phyloP scores from a whole-genome alignment of 1,284 basidiomycete species.

The Sphaerobolus stellatus region DNA sequence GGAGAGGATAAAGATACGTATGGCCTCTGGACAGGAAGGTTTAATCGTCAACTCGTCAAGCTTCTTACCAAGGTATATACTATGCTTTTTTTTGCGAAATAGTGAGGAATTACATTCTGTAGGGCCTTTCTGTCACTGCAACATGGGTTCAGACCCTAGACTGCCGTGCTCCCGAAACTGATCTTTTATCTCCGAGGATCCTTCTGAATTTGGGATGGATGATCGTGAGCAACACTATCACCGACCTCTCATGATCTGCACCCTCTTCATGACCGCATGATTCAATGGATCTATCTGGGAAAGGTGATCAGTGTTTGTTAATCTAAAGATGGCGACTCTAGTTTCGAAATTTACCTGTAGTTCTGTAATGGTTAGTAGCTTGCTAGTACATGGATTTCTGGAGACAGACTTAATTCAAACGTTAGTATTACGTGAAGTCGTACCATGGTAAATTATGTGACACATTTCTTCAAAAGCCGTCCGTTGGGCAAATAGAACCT shows the following conservation, averaged over 20 bases:
- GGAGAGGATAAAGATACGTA: background rate
- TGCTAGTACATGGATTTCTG: too few species aligned
- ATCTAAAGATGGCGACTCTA: too few species aligned
- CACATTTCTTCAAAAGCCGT: too few species aligned
- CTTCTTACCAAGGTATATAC: background rate
- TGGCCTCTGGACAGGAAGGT: background rate
- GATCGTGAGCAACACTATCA: background rate
- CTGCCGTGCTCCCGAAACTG: background rate
- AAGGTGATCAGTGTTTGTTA: too few species aligned
- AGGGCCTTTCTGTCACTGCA: background rate
- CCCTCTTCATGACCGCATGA: background rate
- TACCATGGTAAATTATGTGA: too few species aligned
- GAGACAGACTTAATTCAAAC: too few species aligned
- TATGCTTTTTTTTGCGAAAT: background rate
- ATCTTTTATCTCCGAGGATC: background rate
- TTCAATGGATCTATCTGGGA: too few species aligned
- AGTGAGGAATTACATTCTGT: background rate
- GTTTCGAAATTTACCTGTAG: too few species aligned
- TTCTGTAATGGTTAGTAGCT: too few species aligned
- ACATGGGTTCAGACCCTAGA: background rate
- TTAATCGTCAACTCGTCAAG: background rate
- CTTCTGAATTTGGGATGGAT: background rate
- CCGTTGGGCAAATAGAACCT: too few species aligned
- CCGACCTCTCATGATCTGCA: too few species aligned
- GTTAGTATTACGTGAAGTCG: too few species aligned